Conservation (phyloP, 352 stramenopile species). For the Achlya hypogyna region DNA sequence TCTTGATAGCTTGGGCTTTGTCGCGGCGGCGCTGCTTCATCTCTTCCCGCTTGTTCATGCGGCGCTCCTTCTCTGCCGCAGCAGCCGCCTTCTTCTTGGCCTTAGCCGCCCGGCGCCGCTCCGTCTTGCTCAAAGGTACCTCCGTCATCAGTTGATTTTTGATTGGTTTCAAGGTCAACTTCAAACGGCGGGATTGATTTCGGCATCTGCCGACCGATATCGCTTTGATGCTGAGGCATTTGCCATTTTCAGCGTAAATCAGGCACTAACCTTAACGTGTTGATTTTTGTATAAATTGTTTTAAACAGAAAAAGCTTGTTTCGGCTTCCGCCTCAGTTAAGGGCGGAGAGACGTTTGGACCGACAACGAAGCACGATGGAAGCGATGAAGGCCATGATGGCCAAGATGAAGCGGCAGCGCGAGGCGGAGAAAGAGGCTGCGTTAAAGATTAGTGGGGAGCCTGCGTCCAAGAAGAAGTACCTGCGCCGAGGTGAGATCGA, state of each 20-base stretch:
- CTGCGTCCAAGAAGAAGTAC: slow-evolving; percentile 54
- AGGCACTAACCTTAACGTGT: no score
- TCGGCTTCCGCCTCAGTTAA: not conserved
- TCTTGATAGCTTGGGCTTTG: slow-evolving; percentile 24
- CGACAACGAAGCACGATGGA: slow-evolving; percentile 1
- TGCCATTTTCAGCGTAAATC: no score
- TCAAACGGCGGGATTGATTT: not conserved
- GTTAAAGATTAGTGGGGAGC: not conserved
- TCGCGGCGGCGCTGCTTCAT: slow-evolving; percentile 47
- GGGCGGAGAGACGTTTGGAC: not conserved
- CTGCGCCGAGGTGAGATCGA: slow-evolving; percentile 66
- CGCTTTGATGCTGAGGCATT: no score
- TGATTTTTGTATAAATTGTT: no score
- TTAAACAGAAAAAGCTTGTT: not conserved
- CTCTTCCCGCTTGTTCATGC: slow-evolving; percentile 33
- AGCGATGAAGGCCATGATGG: slow-evolving; percentile 8
- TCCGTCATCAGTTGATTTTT: slow-evolving; percentile 20
- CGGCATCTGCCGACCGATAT: not conserved
- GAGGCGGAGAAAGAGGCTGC: slow-evolving; percentile 2
- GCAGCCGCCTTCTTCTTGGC: slow-evolving; percentile 74
- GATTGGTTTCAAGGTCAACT: slow-evolving; percentile 8
- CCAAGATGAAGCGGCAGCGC: slow-evolving; percentile 9
- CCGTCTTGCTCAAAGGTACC: slow-evolving; percentile 25
- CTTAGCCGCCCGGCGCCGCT: slow-evolving; percentile 63
- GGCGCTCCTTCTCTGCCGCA: slow-evolving; percentile 57